Evolutionary conservation across 345 rosid species (phyloP).

Genomic region (Lepidium aucheri): DNA sequence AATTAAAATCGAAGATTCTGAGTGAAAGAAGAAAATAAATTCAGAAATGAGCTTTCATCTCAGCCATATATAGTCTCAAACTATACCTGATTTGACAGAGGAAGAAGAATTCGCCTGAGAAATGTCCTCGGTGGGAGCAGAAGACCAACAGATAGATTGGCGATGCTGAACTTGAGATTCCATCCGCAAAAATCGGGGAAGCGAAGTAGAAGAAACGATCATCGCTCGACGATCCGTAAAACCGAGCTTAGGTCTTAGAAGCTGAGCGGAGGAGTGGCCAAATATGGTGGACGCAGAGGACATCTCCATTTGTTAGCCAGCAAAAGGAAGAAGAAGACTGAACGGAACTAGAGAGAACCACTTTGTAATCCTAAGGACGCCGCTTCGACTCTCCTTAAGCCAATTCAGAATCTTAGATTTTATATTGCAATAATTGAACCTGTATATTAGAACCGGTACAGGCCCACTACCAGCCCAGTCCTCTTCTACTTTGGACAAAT

Average conservation of each 20-base stretch:
- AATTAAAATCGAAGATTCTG: background rate
- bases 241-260: constrained; percentile 3
- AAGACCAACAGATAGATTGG: constrained; percentile 11
- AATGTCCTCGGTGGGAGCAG: background rate
- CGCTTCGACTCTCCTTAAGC: background rate
- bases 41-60: background rate
- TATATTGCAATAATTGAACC: background rate
- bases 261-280: constrained; percentile 13
- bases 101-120: background rate
- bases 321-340: background rate
- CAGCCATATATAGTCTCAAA: background rate
- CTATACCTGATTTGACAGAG: background rate
- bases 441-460: background rate
- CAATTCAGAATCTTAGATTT: background rate
- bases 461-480: too few relatives aligned
- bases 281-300: constrained; percentile 14
- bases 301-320: constrained; percentile 16
- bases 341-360: background rate
- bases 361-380: background rate
- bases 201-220: constrained; percentile 5
- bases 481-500: too few relatives aligned
- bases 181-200: constrained; percentile 7
- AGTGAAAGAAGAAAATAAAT: background rate
- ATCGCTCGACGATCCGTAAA: background rate
- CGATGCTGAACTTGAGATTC: constrained; percentile 17